Evolutionary conservation across 352 stramenopile genomes (phyloP), one percentile per base, ranked within the genome.

Genomic region (Peronospora farinosa): DNA sequence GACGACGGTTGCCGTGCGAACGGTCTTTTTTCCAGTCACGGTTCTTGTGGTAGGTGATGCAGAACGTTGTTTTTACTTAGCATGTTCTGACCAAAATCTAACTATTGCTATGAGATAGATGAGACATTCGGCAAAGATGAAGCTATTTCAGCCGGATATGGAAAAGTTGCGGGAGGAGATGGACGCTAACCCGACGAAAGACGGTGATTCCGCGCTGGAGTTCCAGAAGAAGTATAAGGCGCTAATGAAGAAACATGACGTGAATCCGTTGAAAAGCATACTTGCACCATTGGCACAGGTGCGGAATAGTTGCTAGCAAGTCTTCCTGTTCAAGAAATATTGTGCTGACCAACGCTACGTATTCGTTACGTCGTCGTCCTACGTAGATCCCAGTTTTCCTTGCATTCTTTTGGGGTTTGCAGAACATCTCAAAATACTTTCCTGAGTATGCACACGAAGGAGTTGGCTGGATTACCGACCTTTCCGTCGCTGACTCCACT

Each of bases 101-200:
- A 33, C 25, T 25, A 3, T 23, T 46, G 23, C 23, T 11, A 8
- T 49, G 5, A 8, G 25, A 27, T 44, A 92, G 82, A 72, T 92
- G 60, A 60, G 76, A n/a, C 91, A 92, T 66, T 76, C 82, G 46
- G 82, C 79, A 32, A 86, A 87, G 52, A 88, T 93, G 79, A 87
- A 87, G 45, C 52, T 68, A 10, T 80, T 91, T 62, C 76, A 91
- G 57, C 78, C 79, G 4, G 80, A 93, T 33, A 84, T 93, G 76
- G 69, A 90, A 45, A 92, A 90, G 46, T 65, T 93, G 23, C 72
- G 78, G 33, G 63, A 60, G 1, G 72, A 88, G 40, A 90, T 89
- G 70, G 64, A 88, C 15, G 46, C 40, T 25, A 71, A 75, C 15
- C 67, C 69, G 13, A 67, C 67, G 10, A 60, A 57, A 17, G 64